Conservation (phyloP, 2,329 filamentous ascomycete species). For the Fusarium verrucosum region DNA sequence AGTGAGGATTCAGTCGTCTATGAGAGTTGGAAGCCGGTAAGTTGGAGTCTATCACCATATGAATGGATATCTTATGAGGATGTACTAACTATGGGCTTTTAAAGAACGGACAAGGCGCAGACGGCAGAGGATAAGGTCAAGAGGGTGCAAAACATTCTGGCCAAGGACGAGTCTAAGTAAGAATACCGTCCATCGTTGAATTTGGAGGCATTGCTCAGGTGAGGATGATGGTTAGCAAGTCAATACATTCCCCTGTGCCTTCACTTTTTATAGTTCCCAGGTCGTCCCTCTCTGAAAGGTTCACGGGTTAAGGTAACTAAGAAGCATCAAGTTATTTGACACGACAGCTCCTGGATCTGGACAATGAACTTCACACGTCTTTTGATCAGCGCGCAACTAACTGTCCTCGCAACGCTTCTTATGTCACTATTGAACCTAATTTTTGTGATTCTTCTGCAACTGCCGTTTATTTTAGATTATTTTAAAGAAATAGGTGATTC, state of each 20-base stretch:
- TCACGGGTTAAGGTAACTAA: too few relatives aligned
- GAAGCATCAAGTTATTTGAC: too few relatives aligned
- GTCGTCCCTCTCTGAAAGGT: too few relatives aligned
- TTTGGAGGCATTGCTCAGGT: not conserved
- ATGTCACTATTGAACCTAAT: too few relatives aligned
- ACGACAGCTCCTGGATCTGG: too few relatives aligned
- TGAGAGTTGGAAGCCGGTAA: conserved; percentile 82
- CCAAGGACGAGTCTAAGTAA: conserved; percentile 30
- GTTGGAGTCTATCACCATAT: conserved; percentile 41
- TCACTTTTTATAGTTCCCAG: not conserved
- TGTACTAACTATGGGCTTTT: not conserved
- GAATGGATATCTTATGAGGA: not conserved
- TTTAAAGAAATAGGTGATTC: too few relatives aligned
- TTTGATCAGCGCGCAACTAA: too few relatives aligned
- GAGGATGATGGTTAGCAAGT: not conserved
- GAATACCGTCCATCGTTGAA: not conserved
- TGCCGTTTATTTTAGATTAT: too few relatives aligned
- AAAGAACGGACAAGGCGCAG: conserved; percentile 85
- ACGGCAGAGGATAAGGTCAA: conserved; percentile 82
- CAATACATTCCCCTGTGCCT: not conserved
- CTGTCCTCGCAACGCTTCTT: too few relatives aligned
- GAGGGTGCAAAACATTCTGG: conserved; percentile 63
- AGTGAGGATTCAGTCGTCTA: conserved; percentile 85
- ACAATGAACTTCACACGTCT: too few relatives aligned
- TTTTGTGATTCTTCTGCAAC: too few relatives aligned